Percentiles rank a stretch among this genome's conserved stretches.
Conservation (phyloP, 345 rosid genomes). For the Streptanthus diversifolius region DNA sequence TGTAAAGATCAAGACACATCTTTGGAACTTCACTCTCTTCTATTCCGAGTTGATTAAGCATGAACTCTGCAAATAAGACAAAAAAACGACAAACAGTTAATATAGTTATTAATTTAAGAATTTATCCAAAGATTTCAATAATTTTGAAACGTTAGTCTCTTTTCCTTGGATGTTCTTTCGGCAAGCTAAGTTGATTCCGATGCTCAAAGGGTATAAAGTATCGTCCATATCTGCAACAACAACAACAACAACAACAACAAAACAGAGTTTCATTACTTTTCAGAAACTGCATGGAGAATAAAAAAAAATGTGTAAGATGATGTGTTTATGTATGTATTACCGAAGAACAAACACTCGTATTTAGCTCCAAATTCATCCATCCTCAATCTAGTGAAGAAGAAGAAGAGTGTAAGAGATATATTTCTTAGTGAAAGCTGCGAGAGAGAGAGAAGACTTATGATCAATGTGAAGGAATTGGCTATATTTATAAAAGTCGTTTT, state of each 20-base stretch:
- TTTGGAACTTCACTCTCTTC: conserved; percentile 80
- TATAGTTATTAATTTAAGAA: not conserved
- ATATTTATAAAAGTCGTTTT: not conserved
- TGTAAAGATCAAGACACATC: conserved; percentile 84
- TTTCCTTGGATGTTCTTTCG: conserved; percentile 79
- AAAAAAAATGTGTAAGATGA: not conserved
- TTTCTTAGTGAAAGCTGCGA: not conserved
- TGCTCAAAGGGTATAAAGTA: conserved; percentile 72
- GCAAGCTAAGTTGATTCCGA: conserved; percentile 78
- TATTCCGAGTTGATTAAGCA: conserved; percentile 60
- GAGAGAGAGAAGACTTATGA: not conserved
- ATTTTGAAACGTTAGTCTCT: conserved; percentile 10
- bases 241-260: not conserved
- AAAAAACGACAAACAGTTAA: not conserved
- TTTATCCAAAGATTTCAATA: not conserved
- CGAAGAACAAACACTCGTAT: conserved; percentile 82
- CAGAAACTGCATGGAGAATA: conserved; percentile 1
- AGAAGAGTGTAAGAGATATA: not conserved
- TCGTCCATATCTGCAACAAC: conserved; percentile 77
- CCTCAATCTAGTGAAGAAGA: not conserved
- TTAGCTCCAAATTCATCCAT: conserved; percentile 61
- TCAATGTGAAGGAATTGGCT: not conserved
- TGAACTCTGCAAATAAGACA: conserved; percentile 51
- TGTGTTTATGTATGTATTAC: conserved; percentile 34
- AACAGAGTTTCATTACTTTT: not conserved